These are phyloP conservation scores for Streptanthus diversifolius DNA, from an alignment of 345 rosid genomes.

Conservation along the genomic window DNA sequence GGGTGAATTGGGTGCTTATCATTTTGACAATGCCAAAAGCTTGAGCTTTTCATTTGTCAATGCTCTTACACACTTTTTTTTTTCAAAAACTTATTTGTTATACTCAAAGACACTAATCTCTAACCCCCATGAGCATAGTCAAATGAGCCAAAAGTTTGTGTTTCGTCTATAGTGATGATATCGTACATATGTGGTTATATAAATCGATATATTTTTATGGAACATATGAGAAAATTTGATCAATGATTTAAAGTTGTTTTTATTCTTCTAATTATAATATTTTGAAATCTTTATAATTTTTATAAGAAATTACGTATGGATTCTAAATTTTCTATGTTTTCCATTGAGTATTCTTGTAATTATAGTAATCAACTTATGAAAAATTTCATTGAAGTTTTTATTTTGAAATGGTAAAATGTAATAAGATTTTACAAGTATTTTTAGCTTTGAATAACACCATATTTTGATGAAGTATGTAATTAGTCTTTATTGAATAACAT, in stretches of 20 bases:
- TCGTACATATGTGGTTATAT: not conserved
- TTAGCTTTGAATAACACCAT: not conserved
- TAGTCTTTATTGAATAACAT: not conserved
- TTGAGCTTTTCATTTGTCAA: conserved; percentile 25
- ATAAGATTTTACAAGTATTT: not conserved
- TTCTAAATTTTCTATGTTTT: not conserved
- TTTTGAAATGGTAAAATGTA: not conserved
- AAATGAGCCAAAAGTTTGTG: not conserved
- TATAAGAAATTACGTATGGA: not conserved
- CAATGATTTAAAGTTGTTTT: not conserved
- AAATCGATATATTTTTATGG: not conserved
- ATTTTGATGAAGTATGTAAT: not conserved
- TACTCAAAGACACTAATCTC: not conserved
- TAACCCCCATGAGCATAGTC: not conserved
- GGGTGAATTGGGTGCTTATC: conserved; percentile 28
- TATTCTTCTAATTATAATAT: not conserved
- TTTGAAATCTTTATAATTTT: no score
- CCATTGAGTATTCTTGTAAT: not conserved
- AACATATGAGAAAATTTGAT: not conserved
- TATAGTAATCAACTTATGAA: not conserved
- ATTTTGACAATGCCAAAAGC: conserved; percentile 14
- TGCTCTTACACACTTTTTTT: conserved; percentile 4
- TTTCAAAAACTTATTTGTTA: not conserved
- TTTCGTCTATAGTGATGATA: not conserved
- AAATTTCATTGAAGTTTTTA: not conserved